phyloP scores from a whole-genome alignment of 371 early-diverging fungal genomes.

The Actinomortierella ambigua region DNA sequence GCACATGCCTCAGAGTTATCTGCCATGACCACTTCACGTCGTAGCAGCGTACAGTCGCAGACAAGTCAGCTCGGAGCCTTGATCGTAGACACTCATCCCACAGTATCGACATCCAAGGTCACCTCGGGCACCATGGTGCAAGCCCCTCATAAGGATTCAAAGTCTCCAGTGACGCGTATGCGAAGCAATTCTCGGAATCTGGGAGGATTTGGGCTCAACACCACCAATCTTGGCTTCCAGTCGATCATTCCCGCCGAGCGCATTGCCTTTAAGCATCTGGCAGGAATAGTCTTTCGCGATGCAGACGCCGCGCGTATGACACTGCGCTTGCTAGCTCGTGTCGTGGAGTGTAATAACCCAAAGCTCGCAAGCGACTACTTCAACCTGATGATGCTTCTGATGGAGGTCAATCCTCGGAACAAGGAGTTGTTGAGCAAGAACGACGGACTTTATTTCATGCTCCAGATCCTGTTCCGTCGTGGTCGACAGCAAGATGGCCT shows the following conservation, averaged over 20 bases:
- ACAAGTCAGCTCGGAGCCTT: constrained; percentile 5
- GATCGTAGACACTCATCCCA: constrained; percentile 7
- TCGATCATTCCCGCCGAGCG: constrained; percentile 37
- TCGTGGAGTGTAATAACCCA: constrained; percentile 43
- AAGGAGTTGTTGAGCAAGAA: constrained; percentile 46
- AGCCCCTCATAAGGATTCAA: not conserved
- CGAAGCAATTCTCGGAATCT: constrained; percentile 48
- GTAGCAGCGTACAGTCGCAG: constrained; percentile 25
- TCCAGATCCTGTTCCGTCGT: constrained; percentile 44
- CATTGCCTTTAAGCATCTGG: constrained; percentile 38
- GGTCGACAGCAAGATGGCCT: constrained; percentile 32
- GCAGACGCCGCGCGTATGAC: constrained; percentile 50
- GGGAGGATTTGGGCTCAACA: constrained; percentile 47
- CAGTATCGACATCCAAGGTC: too few relatives aligned
- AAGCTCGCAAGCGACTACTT: constrained; percentile 46
- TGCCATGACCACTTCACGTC: constrained; percentile 18
- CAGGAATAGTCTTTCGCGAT: constrained; percentile 49
- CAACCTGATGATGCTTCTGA: constrained; percentile 47
- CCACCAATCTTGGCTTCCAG: constrained; percentile 39
- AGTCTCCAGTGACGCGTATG: constrained; percentile 15
- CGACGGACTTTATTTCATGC: constrained; percentile 42
- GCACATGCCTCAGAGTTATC: constrained; percentile 17
- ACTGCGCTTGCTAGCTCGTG: constrained; percentile 39
- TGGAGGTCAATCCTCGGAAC: constrained; percentile 51
- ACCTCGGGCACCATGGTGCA: not conserved